These are phyloP conservation scores for Phytomonas sp. DNA, from an alignment of 208 protist species.

Conservation along the genomic window DNA sequence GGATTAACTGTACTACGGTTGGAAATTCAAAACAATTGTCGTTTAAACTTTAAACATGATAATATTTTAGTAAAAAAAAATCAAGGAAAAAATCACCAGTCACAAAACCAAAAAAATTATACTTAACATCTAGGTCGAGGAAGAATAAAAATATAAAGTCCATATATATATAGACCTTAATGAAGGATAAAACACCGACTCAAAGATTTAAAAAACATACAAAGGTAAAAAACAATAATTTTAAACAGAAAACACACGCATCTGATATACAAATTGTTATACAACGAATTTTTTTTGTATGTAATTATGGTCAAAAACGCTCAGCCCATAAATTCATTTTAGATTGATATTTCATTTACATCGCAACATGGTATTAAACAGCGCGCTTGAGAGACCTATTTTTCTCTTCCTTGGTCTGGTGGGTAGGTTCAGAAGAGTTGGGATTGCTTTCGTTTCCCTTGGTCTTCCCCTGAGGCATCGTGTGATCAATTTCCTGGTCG, in stretches of 20 bases:
- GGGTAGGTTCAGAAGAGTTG: neutral
- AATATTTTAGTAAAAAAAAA: neutral
- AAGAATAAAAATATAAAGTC: conserved; percentile 2
- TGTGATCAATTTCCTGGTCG: conserved; percentile 9
- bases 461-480: neutral
- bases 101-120: neutral
- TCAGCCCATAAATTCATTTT: neutral
- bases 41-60: neutral
- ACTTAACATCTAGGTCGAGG: neutral
- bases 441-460: conserved; percentile 3
- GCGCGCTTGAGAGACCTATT: neutral
- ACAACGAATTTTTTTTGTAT: neutral
- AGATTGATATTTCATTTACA: neutral
- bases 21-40: neutral
- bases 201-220: neutral
- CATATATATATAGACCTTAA: neutral
- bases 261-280: neutral
- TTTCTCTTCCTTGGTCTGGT: neutral
- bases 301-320: neutral
- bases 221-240: conserved; percentile 6
- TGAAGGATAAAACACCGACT: neutral
- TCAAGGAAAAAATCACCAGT: neutral
- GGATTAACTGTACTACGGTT: neutral
- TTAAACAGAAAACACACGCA: neutral
- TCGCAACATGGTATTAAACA: conserved; percentile 1